Evolutionary conservation across 768 basidiomycete species (phyloP).

Genomic region (Lactarius vividus): DNA sequence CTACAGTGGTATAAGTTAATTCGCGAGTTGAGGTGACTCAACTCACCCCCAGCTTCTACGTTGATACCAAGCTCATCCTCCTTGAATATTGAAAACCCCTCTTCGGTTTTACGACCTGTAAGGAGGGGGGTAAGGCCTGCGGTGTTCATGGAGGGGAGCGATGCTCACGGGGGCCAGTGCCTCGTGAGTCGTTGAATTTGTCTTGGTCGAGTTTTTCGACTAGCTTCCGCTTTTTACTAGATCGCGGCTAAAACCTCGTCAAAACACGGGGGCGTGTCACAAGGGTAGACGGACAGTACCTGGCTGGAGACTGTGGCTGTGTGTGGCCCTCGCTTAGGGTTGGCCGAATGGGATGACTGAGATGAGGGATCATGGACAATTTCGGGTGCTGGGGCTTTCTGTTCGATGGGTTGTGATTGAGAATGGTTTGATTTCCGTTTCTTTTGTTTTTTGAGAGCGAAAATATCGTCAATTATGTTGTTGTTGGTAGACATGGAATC

Average conservation of each 20-base stretch:
- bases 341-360: slow-evolving; percentile 28
- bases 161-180: slow-evolving; percentile 62
- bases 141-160: neutral
- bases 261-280: no score
- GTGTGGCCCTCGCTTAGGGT: slow-evolving; percentile 34
- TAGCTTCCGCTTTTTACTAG: slow-evolving; percentile 30
- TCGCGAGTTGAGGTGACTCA: slow-evolving; percentile 18
- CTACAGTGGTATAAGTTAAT: slow-evolving; percentile 40
- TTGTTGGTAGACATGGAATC: slow-evolving; percentile 1
- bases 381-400: slow-evolving; percentile 42
- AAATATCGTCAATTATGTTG: slow-evolving; percentile 72
- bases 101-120: slow-evolving; percentile 72
- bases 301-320: no score
- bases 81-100: slow-evolving; percentile 77
- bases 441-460: slow-evolving; percentile 48
- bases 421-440: slow-evolving; percentile 47
- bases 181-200: slow-evolving; percentile 73
- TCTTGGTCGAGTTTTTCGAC: slow-evolving; percentile 38
- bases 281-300: no score
- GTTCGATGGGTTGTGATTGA: slow-evolving; percentile 31
- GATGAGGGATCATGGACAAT: slow-evolving; percentile 66
- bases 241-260: neutral
- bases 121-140: slow-evolving; percentile 13
- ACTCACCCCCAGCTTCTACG: slow-evolving; percentile 68
- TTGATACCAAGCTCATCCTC: slow-evolving; percentile 78